A percentile compares a stretch with the other conserved stretches of the same genome.
Evolutionary conservation across 2,329 filamentous ascomycete genomes (phyloP).

Genomic region (Aureobasidium sp.): DNA sequence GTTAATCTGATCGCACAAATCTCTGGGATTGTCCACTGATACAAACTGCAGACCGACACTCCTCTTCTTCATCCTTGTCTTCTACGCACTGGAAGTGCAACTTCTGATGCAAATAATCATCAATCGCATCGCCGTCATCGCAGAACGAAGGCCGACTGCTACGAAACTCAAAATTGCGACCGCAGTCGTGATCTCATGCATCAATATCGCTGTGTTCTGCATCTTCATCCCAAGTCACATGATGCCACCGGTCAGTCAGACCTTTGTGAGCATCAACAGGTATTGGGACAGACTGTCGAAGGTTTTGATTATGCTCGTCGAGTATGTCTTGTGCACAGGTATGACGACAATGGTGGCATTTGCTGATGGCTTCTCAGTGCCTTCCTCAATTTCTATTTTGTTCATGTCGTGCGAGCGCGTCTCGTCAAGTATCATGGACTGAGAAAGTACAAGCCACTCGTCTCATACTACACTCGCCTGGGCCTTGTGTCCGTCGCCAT

Average conservation of each 20-base stretch:
- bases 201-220: constrained; percentile 18
- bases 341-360: no score
- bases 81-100: constrained; percentile 16
- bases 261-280: constrained; percentile 26
- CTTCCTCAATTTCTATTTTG: constrained; percentile 30
- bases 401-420: constrained; percentile 36
- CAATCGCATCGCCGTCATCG: constrained; percentile 24
- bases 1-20: no score
- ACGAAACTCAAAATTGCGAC: constrained; percentile 28
- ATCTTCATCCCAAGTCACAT: constrained; percentile 34
- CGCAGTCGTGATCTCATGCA: constrained; percentile 31
- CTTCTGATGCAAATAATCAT: constrained; percentile 30
- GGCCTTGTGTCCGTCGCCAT: constrained; percentile 42
- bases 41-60: neutral
- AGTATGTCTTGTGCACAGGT: constrained; percentile 11
- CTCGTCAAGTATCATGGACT: constrained; percentile 39
- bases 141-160: constrained; percentile 16
- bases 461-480: constrained; percentile 42
- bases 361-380: constrained; percentile 11
- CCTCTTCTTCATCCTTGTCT: constrained; percentile 16
- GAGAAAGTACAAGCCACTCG: constrained; percentile 42
- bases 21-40: neutral
- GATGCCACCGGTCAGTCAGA: constrained; percentile 19
- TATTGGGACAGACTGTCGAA: constrained; percentile 32
- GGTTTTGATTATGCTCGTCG: constrained; percentile 29